phyloP scores from a whole-genome alignment of 1,284 basidiomycete genomes.

The Trametes hirsuta region DNA sequence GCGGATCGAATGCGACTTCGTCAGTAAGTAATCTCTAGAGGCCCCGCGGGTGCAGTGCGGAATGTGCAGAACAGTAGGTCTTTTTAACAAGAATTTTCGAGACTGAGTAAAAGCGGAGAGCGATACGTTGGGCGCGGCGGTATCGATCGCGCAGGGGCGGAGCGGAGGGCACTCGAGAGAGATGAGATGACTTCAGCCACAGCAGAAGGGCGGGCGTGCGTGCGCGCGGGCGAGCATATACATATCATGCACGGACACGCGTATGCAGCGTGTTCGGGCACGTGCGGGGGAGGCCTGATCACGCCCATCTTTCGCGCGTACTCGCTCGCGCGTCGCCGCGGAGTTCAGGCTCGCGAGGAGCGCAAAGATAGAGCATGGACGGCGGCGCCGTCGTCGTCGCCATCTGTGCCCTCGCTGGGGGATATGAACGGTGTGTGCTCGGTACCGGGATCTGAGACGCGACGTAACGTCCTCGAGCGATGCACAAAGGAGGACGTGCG shows the following conservation, averaged over 20 bases:
- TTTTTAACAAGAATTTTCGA: neutral
- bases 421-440: neutral
- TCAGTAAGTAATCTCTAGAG: neutral
- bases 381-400: neutral
- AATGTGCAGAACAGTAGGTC: neutral
- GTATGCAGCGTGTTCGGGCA: slow-evolving; percentile 36
- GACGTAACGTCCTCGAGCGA: neutral
- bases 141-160: neutral
- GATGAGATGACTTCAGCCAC: slow-evolving; percentile 9
- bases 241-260: slow-evolving; percentile 31
- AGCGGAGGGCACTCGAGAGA: neutral
- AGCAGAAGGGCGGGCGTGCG: neutral
- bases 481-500: neutral
- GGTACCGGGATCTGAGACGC: neutral
- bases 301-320: neutral
- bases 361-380: neutral
- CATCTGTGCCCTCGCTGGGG: too few species aligned
- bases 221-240: slow-evolving; percentile 18
- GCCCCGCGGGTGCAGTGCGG: neutral
- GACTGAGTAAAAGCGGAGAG: neutral
- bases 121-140: neutral
- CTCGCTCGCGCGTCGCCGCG: neutral
- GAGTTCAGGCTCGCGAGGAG: neutral
- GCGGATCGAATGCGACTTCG: neutral
- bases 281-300: slow-evolving; percentile 24